Base-by-base conservation (phyloP, 305 asterid genomes). In the Striga hermonthica region DNA sequence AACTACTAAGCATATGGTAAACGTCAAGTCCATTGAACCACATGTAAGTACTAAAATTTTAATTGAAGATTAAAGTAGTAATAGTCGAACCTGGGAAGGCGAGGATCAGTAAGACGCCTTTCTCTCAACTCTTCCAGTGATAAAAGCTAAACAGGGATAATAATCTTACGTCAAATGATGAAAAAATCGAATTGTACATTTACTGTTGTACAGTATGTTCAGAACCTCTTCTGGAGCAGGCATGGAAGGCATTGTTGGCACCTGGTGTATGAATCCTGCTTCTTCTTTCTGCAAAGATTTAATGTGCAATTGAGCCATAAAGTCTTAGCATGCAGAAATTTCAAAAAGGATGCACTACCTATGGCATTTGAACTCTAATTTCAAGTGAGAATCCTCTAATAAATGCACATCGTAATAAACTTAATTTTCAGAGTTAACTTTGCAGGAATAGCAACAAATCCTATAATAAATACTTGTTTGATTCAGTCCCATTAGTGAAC, bases 91-190 rank as follows among this genome's bases (percentile, higher is more conserved):
- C 95, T 88, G 64, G 99, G 98, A 77, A 94, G 94, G 71, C 89
- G 90, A 69, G 99, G 98, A 85, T 94, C 98, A 71, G 78, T 82
- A 53, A 91, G 74, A 52, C 96, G 97, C 69, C 70, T 79, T 80
- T 91, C 99, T 57, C 90, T 89, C 83, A 94, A 73, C 68, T 91
- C 97, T 72, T 94, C 99, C 98, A 85, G 78, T 62, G 95, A 83
- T 72, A 88, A 78, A 72, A 94, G 95, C 99, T 94, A 83, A 78
- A 79, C 65, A 65, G 44, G 37, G 68, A 72, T 39, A 37, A 68
- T 71, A 47, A 74, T 15, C 62, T 60, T 43, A 67, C 15, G 57
- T 47, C 67, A 14, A 63, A 22, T n/a, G 35, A 65, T 66, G 52
- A 64, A 57, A 61, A 55, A 66, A 8, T 44, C 38, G 10, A 58